phyloP scores from a whole-genome alignment of 495 filamentous ascomycete genomes.

The Neurospora sp. region DNA sequence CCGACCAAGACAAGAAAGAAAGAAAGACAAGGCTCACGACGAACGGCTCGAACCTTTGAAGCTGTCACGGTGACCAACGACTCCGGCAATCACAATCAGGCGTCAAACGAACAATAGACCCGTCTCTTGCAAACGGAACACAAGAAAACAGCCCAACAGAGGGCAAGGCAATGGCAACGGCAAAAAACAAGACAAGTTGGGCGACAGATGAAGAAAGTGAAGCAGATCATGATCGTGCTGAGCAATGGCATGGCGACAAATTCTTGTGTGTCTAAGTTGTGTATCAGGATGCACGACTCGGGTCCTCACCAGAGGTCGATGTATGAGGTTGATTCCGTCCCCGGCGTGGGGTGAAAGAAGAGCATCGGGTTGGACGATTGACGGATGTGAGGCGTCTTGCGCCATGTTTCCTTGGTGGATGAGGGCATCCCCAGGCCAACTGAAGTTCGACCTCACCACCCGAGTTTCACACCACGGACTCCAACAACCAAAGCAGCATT shows the following conservation, averaged over 20 bases:
- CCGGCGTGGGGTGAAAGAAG: not conserved
- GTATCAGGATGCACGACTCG: not conserved
- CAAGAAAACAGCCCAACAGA: not conserved
- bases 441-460: not conserved
- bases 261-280: not conserved
- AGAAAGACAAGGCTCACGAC: not conserved
- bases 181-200: not conserved
- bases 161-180: not conserved
- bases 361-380: not conserved
- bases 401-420: not conserved
- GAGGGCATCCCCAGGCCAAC: not conserved
- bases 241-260: not conserved
- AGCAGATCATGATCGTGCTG: not conserved
- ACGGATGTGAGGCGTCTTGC: not conserved
- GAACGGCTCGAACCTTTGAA: not conserved
- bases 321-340: not conserved
- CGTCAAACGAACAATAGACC: not conserved
- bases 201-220: not conserved
- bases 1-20: not conserved
- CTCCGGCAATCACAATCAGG: not conserved
- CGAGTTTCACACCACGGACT: not conserved
- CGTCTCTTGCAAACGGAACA: not conserved
- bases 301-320: not conserved
- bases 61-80: not conserved
- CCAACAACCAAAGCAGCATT: not conserved